A percentile compares a stretch with the other conserved stretches of the same genome.
phyloP scores from a whole-genome alignment of 1,284 basidiomycete species.

The Inonotus obliquus region DNA sequence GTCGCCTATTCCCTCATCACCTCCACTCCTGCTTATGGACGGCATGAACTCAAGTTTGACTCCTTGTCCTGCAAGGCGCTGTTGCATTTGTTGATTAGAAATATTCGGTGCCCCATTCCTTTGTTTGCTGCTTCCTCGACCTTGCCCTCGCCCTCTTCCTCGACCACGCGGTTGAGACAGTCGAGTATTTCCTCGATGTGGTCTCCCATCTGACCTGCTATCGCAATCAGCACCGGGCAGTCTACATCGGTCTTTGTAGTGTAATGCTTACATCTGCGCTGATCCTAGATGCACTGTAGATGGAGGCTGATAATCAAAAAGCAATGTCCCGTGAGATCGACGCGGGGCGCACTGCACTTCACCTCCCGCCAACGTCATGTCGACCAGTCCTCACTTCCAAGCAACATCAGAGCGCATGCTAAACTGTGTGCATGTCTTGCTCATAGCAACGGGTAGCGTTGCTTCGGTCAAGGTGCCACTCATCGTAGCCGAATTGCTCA shows the following conservation, averaged over 20 bases:
- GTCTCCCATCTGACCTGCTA: not conserved
- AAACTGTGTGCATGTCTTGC: constrained; percentile 63
- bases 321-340: not conserved
- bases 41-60: constrained; percentile 5
- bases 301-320: not conserved
- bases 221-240: not conserved
- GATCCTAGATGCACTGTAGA: not conserved
- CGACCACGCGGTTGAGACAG: not conserved
- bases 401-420: constrained; percentile 5
- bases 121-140: not conserved
- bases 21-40: constrained; percentile 16
- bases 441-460: constrained; percentile 90
- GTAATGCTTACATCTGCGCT: not conserved
- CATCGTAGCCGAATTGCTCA: constrained; percentile 74
- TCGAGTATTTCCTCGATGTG: not conserved
- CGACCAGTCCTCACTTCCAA: constrained; percentile 1
- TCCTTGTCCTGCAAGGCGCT: not conserved
- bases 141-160: not conserved
- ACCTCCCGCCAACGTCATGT: not conserved
- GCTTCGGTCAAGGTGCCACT: constrained; percentile 91
- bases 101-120: not conserved
- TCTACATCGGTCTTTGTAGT: not conserved
- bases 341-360: not conserved
- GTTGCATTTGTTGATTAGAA: not conserved
- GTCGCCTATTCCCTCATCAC: constrained; percentile 7